phyloP scores from a whole-genome alignment of 2,329 filamentous ascomycete species.

The Neofusicoccum ribis region DNA sequence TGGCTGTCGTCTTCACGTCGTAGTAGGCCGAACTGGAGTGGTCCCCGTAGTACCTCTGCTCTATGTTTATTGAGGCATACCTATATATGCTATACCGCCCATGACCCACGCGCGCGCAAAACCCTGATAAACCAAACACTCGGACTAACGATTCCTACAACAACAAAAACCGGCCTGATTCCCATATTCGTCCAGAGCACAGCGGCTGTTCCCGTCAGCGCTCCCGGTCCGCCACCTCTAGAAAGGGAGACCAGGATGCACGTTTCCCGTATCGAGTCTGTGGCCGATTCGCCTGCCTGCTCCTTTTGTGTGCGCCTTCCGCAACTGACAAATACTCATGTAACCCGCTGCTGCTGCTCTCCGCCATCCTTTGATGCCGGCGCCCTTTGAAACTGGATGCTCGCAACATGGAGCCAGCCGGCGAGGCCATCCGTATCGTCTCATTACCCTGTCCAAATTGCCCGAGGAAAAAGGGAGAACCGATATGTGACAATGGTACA shows the following conservation, averaged over 20 bases:
- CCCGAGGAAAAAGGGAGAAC: neutral
- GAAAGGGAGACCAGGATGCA: neutral
- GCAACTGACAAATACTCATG: slow-evolving; percentile 10
- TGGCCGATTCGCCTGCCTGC: neutral
- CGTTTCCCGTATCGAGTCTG: neutral
- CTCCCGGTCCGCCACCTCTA: neutral
- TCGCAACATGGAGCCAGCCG: neutral
- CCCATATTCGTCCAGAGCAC: neutral
- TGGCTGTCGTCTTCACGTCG: no score
- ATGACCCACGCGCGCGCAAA: slow-evolving; percentile 1
- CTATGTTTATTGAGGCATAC: slow-evolving; percentile 11
- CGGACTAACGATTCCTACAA: neutral
- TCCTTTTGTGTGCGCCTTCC: neutral
- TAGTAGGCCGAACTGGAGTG: neutral
- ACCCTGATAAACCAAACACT: neutral
- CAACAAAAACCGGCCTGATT: neutral
- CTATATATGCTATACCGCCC: slow-evolving; percentile 10
- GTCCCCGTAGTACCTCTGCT: neutral
- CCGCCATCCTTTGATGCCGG: neutral
- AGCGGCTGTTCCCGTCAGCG: neutral
- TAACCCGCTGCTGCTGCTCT: neutral
- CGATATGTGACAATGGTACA: slow-evolving; percentile 9
- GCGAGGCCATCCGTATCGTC: neutral
- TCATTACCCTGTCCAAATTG: neutral
- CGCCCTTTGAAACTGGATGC: neutral